Percentiles rank a stretch among this genome's conserved stretches.
Evolutionary conservation across 371 early-diverging fungal species (phyloP).

Genomic region (Rhizopus microsporus): DNA sequence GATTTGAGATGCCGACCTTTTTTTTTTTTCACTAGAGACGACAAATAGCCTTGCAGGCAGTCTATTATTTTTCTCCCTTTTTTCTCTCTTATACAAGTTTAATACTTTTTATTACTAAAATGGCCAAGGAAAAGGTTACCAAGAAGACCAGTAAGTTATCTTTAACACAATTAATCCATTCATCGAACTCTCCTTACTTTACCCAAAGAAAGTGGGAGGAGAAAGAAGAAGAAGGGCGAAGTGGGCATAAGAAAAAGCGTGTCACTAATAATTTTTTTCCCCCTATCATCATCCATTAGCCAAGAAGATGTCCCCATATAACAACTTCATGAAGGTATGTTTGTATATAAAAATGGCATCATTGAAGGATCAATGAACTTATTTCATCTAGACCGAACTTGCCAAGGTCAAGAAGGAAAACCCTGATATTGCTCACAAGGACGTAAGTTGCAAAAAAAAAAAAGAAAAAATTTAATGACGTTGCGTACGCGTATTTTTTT

Average conservation of each 20-base stretch:
- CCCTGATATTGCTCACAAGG: constrained; percentile 63
- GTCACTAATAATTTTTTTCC: background rate
- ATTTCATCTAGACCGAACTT: constrained; percentile 51
- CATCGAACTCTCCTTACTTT: background rate
- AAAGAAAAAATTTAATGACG: background rate
- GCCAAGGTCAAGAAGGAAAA: constrained; percentile 63
- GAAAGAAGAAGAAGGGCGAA: no score
- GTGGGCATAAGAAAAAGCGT: constrained; percentile 7
- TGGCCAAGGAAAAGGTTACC: constrained; percentile 30
- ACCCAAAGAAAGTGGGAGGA: background rate
- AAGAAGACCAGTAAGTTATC: constrained; percentile 30
- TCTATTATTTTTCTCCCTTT: no score
- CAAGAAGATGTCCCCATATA: constrained; percentile 64
- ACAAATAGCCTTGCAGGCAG: no score
- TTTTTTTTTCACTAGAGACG: no score
- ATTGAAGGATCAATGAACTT: background rate
- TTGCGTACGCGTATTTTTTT: constrained; percentile 2
- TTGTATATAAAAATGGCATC: background rate
- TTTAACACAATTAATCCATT: background rate
- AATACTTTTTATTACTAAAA: constrained; percentile 4
- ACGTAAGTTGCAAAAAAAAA: constrained; percentile 30
- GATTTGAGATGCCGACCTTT: no score
- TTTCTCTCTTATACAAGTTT: no score
- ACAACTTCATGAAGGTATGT: constrained; percentile 67
- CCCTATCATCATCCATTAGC: background rate